These are phyloP conservation scores for Calonectria multiphialidica DNA, from an alignment of 2,329 filamentous ascomycete genomes.

Conservation along the genomic window DNA sequence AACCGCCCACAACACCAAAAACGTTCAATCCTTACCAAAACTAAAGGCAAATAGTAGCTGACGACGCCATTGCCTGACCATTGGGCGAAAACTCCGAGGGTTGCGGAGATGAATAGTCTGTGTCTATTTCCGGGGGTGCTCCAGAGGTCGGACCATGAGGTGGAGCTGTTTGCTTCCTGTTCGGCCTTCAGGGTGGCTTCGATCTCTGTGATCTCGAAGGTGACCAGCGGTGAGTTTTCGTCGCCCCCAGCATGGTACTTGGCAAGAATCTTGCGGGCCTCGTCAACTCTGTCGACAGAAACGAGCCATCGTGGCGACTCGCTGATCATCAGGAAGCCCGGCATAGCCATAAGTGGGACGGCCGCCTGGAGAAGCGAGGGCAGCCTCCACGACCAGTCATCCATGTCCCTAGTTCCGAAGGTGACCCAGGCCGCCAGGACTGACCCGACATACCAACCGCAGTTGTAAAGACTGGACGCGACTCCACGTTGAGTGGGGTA, in stretches of 20 bases:
- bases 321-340: slow-evolving; percentile 27
- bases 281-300: slow-evolving; percentile 52
- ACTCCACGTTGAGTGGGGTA: slow-evolving; percentile 47
- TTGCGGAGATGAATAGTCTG: slow-evolving; percentile 39
- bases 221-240: slow-evolving; percentile 36
- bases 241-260: slow-evolving; percentile 60
- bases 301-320: slow-evolving; percentile 45
- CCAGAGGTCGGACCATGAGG: slow-evolving; percentile 36
- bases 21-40: slow-evolving; percentile 39
- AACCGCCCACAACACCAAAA: too few species aligned
- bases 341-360: slow-evolving; percentile 29
- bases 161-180: slow-evolving; percentile 42
- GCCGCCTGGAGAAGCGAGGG: slow-evolving; percentile 41
- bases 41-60: slow-evolving; percentile 52
- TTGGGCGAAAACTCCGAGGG: slow-evolving; percentile 43
- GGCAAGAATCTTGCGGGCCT: slow-evolving; percentile 48
- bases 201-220: slow-evolving; percentile 47
- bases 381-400: slow-evolving; percentile 43
- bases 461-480: slow-evolving; percentile 39
- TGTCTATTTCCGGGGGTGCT: slow-evolving; percentile 44
- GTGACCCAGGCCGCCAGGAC: slow-evolving; percentile 46
- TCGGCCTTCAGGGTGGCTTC: slow-evolving; percentile 41
- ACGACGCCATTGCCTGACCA: slow-evolving; percentile 49
- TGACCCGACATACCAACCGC: slow-evolving; percentile 55
- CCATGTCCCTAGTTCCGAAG: slow-evolving; percentile 42